A percentile compares a stretch with the other conserved stretches of the same genome.
These are phyloP conservation scores for Chytriomyces hyalinus DNA, from an alignment of 192 early-diverging fungal species.

Conservation along the genomic window DNA sequence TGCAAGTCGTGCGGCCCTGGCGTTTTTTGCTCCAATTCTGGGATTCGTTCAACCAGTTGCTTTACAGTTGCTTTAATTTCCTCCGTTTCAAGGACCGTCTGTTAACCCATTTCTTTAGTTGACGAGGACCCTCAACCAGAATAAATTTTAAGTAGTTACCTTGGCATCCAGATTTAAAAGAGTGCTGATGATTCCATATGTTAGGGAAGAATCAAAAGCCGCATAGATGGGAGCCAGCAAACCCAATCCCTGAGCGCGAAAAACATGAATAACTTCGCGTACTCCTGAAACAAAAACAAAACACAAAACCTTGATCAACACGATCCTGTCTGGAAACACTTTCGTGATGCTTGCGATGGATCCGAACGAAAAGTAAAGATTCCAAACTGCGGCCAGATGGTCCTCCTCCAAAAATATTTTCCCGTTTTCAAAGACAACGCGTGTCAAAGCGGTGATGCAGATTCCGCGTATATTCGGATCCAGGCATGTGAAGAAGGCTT, in stretches of 20 bases:
- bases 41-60: conserved; percentile 52
- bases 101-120: background rate
- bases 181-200: conserved; percentile 45
- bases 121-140: background rate
- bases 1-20: conserved; percentile 5
- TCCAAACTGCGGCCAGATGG: conserved; percentile 63
- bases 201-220: conserved; percentile 47
- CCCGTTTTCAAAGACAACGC: conserved; percentile 59
- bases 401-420: conserved; percentile 64
- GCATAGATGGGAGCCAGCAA: conserved; percentile 55
- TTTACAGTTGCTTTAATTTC: conserved; percentile 54
- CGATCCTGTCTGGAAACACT: conserved; percentile 60
- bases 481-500: conserved; percentile 57
- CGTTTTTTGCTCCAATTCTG: conserved; percentile 20
- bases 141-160: conserved; percentile 35
- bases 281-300: background rate
- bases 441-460: conserved; percentile 57
- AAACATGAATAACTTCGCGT: background rate
- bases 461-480: conserved; percentile 59
- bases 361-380: conserved; percentile 59
- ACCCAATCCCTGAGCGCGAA: conserved; percentile 47
- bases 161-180: conserved; percentile 54
- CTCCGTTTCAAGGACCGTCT: conserved; percentile 54
- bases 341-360: conserved; percentile 50
- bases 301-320: conserved; percentile 53